phyloP scores from a whole-genome alignment of 1,284 basidiomycete species.

The Rhodotorula sp. region DNA sequence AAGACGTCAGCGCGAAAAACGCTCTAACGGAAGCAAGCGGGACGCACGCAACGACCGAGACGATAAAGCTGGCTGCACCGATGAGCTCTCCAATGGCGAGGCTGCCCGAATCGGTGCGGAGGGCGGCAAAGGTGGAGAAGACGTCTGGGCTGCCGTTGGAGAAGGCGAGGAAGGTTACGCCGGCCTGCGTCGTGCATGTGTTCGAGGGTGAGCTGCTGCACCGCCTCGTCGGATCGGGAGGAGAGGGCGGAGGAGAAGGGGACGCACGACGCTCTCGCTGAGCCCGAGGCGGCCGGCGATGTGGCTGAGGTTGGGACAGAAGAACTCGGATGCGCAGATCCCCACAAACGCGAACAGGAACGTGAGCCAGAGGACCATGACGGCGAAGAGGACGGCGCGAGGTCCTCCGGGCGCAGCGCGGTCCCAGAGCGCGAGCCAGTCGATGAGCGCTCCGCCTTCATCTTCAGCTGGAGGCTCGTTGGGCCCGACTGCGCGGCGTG shows the following conservation, averaged over 20 bases:
- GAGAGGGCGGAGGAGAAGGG: background rate
- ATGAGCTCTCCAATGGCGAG: conserved; percentile 92
- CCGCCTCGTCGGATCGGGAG: background rate
- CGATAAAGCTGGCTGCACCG: conserved; percentile 93
- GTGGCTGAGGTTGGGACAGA: conserved; percentile 85
- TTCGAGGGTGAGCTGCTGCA: conserved; percentile 10
- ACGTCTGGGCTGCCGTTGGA: conserved; percentile 91
- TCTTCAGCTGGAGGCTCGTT: background rate
- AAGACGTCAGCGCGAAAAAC: conserved; percentile 61
- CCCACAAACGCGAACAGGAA: conserved; percentile 84
- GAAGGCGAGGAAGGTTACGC: conserved; percentile 89
- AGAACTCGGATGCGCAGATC: conserved; percentile 91
- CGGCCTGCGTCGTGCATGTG: conserved; percentile 53
- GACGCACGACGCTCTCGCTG: conserved; percentile 72
- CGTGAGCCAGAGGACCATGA: conserved; percentile 70
- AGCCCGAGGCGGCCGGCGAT: conserved; percentile 78
- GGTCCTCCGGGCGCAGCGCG: background rate
- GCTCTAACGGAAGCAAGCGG: background rate
- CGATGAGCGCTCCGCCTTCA: conserved; percentile 25
- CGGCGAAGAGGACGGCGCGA: conserved; percentile 64
- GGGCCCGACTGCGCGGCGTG: no score
- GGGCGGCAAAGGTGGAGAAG: conserved; percentile 92
- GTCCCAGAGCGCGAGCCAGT: conserved; percentile 27
- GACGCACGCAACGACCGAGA: conserved; percentile 73
- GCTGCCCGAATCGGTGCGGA: conserved; percentile 80